Evolutionary conservation across 805 yeast species (phyloP), one percentile per base, ranked within the genome.

Genomic region (Sporopachydermia quercuum): DNA sequence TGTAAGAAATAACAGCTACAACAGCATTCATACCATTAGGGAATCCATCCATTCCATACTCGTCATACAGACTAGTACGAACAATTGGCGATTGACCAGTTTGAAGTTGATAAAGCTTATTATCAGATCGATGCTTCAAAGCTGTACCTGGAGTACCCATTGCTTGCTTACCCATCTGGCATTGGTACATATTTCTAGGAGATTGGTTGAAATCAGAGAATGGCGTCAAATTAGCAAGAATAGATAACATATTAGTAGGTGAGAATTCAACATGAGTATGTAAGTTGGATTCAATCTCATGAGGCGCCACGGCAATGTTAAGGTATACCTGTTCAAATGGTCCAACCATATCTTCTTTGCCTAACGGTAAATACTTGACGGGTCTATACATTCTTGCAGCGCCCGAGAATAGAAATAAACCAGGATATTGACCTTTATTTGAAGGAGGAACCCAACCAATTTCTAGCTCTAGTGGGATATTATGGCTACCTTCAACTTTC

Each of bases 81-180:
- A 91, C 98, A 55, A 91, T 84, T 34, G 98, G 98, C 1, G 96
- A 83, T 66, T 91, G 97, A 37, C 98, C 98, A 36, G 83, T 70
- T 62, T 91, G 98, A 49, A 91, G 66, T 52, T 89, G 77, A 63
- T 91, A 91, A 44, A 91, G 65, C 59, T 89, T 91, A 66, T 91
- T 91, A 60, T 91, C 98, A 1, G 95, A 81, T 61, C 98, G 74
- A 60, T 86, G 94, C 36, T 67, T 73, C 40, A 89, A 66, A 0
- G 94, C 97, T 47, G 91, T 95, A 64, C 97, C 97, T 5, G 98
- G 98, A 3, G 98, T 91, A 62, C 98, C 98, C 98, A 91, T 91
- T 15, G 98, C 89, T 68, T 91, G 98, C 66, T 91, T 91, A 75
- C 96, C 97, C 98, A 91, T 91, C 71, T 91, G 98, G 65, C 98